Evolutionary conservation across 2,329 filamentous ascomycete species (phyloP), one percentile per base, ranked within the genome.

Genomic region (Monilinia fructicola): DNA sequence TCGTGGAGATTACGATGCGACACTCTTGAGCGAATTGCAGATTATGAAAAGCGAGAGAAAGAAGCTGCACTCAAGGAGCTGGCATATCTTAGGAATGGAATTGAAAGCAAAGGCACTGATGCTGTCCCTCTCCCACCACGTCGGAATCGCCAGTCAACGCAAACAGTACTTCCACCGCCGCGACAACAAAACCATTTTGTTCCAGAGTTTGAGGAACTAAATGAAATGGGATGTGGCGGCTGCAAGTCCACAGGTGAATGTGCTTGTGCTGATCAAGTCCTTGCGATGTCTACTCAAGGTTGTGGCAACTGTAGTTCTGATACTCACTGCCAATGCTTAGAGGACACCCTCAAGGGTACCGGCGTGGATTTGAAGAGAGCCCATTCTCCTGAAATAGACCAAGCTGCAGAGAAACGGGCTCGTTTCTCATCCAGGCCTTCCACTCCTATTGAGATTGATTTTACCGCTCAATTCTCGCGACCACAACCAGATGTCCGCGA

Each of bases 251-350:
- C 78, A 35, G 82, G 83, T 7, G 76, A 78, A 2, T 89, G 87
- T 75, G 82, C 83, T 14, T 89, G 87, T 74, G 83, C 84, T 59
- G 85, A 88, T 28, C 81, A 85, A 68, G 85, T 81, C 40, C 78
- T 88, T 56, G 79, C 81, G n/a, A 79, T 79, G n/a, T 79, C 84
- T 44, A 75, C 81, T 9, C 75, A 84, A 31, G 87, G 85, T 28
- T 93, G 90, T 75, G 86, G 84, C 59, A 87, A 86, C 66, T 93
- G 90, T 76, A 85, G 83, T 23, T 78, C 86, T 10, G 85, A 83
- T 56, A 81, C 82, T 10, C 83, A 83, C 62, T 93, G 90, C 72
- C 84, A 88, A 68, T 87, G 87, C 63, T 79, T 85, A 54, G 82
- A 85, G 65, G 82, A 84, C 31, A 73, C 73, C 16, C 70, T 75